Evolutionary conservation across 176 grass and related monocot species (phyloP).

Genomic region (Canna indica): DNA sequence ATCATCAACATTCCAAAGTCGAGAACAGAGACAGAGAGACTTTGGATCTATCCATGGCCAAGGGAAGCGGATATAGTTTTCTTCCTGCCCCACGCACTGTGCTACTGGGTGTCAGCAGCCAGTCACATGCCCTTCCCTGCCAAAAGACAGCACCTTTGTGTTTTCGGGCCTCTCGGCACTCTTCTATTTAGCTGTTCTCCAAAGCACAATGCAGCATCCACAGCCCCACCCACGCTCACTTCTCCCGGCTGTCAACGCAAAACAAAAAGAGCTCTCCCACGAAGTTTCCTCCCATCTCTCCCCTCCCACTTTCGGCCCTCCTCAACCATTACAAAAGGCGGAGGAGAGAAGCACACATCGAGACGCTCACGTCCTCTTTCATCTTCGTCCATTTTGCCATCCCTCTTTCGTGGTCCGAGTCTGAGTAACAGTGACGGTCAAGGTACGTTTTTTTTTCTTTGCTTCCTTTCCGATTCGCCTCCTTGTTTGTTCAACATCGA

Average conservation of each 20-base stretch:
- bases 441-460: not conserved
- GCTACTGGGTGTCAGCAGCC: constrained; percentile 7
- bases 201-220: not conserved
- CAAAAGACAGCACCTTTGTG: constrained; percentile 12
- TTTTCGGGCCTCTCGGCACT: constrained; percentile 7
- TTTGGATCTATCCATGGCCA: not conserved
- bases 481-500: not conserved
- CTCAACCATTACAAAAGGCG: constrained; percentile 13
- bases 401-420: not conserved
- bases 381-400: not conserved
- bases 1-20: no score
- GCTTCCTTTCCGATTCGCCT: not conserved
- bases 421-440: not conserved
- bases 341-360: not conserved
- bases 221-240: not conserved
- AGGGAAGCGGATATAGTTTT: not conserved
- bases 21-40: not conserved
- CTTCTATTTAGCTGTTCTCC: constrained; percentile 20
- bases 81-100: not conserved
- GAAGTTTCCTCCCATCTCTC: constrained; percentile 20
- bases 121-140: constrained; percentile 19
- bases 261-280: constrained; percentile 20
- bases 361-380: not conserved
- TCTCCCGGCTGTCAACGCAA: constrained; percentile 20
- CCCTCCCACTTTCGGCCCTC: not conserved